A percentile compares a stretch with the other conserved stretches of the same genome.
Evolutionary conservation across 208 protist genomes (phyloP).

Genomic region (Vickermania ingenoplastis): DNA sequence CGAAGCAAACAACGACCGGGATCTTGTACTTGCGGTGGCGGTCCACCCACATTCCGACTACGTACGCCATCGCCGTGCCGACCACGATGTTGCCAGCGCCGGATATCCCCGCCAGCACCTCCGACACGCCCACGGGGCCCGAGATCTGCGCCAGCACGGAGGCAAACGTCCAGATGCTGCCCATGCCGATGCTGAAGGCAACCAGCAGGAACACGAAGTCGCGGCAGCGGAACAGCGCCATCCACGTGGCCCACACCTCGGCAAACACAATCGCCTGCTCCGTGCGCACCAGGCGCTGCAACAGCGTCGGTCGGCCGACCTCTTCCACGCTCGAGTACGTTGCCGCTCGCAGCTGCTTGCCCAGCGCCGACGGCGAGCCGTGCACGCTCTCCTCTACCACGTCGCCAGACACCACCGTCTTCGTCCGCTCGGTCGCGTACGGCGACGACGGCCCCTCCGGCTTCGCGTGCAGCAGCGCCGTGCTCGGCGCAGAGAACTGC

Average conservation of each 20-base stretch:
- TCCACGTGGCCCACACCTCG: slow-evolving; percentile 30
- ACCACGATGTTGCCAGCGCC: slow-evolving; percentile 43
- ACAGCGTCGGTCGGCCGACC: background rate
- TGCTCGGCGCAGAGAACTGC: slow-evolving; percentile 21
- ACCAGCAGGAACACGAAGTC: slow-evolving; percentile 50
- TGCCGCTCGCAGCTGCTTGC: background rate
- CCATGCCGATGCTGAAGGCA: slow-evolving; percentile 57
- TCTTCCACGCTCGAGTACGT: background rate
- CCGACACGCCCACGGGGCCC: slow-evolving; percentile 46
- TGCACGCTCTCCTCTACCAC: background rate
- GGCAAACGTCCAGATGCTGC: slow-evolving; percentile 58
- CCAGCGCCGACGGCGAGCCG: background rate
- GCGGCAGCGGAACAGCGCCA: slow-evolving; percentile 17
- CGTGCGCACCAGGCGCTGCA: slow-evolving; percentile 8
- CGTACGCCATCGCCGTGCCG: slow-evolving; percentile 37
- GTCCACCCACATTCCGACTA: slow-evolving; percentile 49
- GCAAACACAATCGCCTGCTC: slow-evolving; percentile 24
- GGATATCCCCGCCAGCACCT: slow-evolving; percentile 35
- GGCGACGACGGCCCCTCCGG: too few relatives aligned
- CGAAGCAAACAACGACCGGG: slow-evolving; percentile 32
- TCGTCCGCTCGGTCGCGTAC: too few relatives aligned
- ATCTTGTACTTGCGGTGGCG: slow-evolving; percentile 36
- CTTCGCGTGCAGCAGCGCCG: slow-evolving; percentile 12
- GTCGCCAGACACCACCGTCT: background rate
- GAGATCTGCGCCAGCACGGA: slow-evolving; percentile 59